phyloP scores from a whole-genome alignment of 1,284 basidiomycete genomes.

The Gomphus bonarii region DNA sequence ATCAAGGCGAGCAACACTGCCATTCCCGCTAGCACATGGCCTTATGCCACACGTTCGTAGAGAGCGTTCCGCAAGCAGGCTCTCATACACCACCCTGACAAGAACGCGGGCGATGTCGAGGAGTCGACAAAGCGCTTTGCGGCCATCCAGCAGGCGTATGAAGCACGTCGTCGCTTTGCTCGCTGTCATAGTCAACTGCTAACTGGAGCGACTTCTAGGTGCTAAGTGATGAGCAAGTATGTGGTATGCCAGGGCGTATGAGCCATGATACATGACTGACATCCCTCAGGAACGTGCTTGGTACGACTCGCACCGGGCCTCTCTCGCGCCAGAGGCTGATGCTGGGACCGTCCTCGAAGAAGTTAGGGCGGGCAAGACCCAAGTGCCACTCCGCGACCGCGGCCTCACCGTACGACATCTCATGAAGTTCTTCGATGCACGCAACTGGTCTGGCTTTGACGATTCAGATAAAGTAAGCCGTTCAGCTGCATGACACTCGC shows the following conservation, averaged over 20 bases:
- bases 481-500: slow-evolving; percentile 3
- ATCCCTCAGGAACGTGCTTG: slow-evolving; percentile 84
- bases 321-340: slow-evolving; percentile 76
- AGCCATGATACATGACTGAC: slow-evolving; percentile 13
- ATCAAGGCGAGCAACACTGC: slow-evolving; percentile 54
- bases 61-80: slow-evolving; percentile 77
- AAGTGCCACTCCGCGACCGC: slow-evolving; percentile 61
- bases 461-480: slow-evolving; percentile 57
- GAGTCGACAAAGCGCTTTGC: slow-evolving; percentile 86
- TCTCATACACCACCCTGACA: slow-evolving; percentile 83
- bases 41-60: slow-evolving; percentile 27
- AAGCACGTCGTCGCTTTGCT: slow-evolving; percentile 39
- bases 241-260: neutral
- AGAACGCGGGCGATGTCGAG: slow-evolving; percentile 75
- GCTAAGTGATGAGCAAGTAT: slow-evolving; percentile 84
- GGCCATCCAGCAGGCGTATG: slow-evolving; percentile 88
- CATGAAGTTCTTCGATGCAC: slow-evolving; percentile 76
- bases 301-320: slow-evolving; percentile 93
- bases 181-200: slow-evolving; percentile 5
- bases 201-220: slow-evolving; percentile 36
- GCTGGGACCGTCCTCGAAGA: slow-evolving; percentile 78
- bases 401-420: slow-evolving; percentile 79
- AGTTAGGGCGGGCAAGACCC: slow-evolving; percentile 60
- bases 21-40: neutral
- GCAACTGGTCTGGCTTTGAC: slow-evolving; percentile 62